Base-by-base conservation (phyloP, 352 stramenopile genomes). In the Globisporangium paddicum region DNA sequence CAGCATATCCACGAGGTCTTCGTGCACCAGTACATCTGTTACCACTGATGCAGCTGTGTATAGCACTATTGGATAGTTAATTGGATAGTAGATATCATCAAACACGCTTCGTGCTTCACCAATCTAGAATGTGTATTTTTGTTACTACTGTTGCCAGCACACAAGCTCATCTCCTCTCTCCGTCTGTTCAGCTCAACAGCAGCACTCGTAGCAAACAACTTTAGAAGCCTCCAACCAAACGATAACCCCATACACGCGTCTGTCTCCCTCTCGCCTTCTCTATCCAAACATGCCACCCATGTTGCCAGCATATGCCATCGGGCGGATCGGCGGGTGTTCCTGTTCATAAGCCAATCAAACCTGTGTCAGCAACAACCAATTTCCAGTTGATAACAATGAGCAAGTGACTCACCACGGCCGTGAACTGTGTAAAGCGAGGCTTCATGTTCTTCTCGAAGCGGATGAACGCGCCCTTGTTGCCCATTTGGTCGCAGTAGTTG, bases 401-500 rank as follows among this genome's bases (percentile, higher is more conserved):
- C 64, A 53, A 4, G 21, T 23, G 18, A 30, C n/a, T 23, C 16
- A 95, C 85, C 56, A 98, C 96, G 23, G 87, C 89, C 13, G 87
- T 85, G 69, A 98, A 99, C 67, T 98, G 89, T 56, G 90, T 98
- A 68, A 98, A 99, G 44, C 88, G 82, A 5, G 97, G 96, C 78
- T 98, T 89, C 79, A 98, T 89, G 52, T 95, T 82, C 55, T 92
- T 82, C 59, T 91, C 92, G 79, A 99, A 99, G 60, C 96, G 94
- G 71, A 99, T 99, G 70, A 99, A 98, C 11, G 97, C 98, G 48
- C 97, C 98, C 77, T 99, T 99, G 75, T 99, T 99, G 48, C 97
- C 97, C 96, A 99, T 99, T 58, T 97, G 89, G 64, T 98, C 95
- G 72, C 98, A 99, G 75, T 99, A 99, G 72, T 99, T 99, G 11